Percentiles rank a stretch among this genome's conserved stretches.
Evolutionary conservation across 1,284 basidiomycete genomes (phyloP).

Genomic region (Cutaneotrichosporon spelunceum): DNA sequence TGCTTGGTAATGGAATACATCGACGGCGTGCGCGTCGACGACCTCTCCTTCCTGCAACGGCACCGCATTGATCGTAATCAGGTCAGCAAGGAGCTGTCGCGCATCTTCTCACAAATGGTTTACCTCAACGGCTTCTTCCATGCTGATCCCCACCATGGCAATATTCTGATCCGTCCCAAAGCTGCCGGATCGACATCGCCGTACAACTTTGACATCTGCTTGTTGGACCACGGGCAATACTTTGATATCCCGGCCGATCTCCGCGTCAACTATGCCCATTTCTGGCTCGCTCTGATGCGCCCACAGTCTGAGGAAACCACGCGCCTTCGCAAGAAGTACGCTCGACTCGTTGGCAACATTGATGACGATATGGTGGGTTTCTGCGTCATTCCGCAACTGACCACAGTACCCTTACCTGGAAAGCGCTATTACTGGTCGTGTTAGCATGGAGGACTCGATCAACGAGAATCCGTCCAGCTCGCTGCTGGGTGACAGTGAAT

Average conservation of each 20-base stretch:
- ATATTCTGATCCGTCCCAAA: constrained; percentile 81
- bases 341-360: constrained; percentile 83
- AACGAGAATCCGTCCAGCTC: constrained; percentile 57
- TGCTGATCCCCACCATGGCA: constrained; percentile 60
- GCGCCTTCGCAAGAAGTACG: constrained; percentile 73
- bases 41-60: constrained; percentile 76
- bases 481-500: constrained; percentile 68
- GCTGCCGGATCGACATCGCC: constrained; percentile 65
- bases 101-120: constrained; percentile 87
- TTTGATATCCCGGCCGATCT: constrained; percentile 79
- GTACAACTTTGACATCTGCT: constrained; percentile 89
- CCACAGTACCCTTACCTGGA: constrained; percentile 61
- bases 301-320: constrained; percentile 63
- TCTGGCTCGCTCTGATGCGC: constrained; percentile 83
- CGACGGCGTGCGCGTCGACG: constrained; percentile 83
- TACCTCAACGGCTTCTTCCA: constrained; percentile 74
- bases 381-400: neutral
- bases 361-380: constrained; percentile 70
- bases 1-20: constrained; percentile 91
- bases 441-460: constrained; percentile 43
- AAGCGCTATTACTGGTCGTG: constrained; percentile 72
- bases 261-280: constrained; percentile 59
- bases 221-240: constrained; percentile 82
- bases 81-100: constrained; percentile 81
- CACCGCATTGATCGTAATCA: constrained; percentile 90